Percentiles rank a stretch among this genome's conserved stretches.
Conservation (phyloP, 441 rosid genomes). For the Dalechampia spathulata region DNA sequence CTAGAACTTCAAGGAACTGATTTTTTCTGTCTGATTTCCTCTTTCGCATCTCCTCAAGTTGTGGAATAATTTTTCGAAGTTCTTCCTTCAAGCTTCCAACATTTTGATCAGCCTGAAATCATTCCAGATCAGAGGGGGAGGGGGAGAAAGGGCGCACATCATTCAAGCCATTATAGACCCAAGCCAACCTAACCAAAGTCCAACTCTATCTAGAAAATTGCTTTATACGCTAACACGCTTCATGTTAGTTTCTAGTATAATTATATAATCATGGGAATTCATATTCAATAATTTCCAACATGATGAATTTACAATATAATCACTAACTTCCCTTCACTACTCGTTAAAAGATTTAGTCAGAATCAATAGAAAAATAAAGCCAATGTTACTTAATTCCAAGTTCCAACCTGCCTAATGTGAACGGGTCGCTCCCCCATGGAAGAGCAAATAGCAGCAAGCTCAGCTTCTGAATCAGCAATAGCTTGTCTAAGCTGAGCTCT, state of each 20-base stretch:
- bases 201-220: no score
- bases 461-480: constrained; percentile 87
- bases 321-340: neutral
- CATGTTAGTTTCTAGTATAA: neutral
- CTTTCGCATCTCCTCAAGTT: constrained; percentile 82
- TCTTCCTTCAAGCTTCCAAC: constrained; percentile 80
- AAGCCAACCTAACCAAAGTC: neutral
- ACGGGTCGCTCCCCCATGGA: constrained; percentile 87
- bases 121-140: neutral
- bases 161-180: neutral
- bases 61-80: constrained; percentile 60
- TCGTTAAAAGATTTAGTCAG: neutral
- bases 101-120: constrained; percentile 57
- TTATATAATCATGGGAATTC: neutral
- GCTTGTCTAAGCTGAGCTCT: constrained; percentile 80
- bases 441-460: constrained; percentile 78
- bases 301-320: neutral
- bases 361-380: no score
- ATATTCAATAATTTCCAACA: neutral
- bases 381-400: neutral
- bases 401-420: constrained; percentile 72
- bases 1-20: constrained; percentile 63
- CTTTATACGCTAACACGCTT: no score
- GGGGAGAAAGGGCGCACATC: neutral
- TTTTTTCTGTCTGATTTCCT: constrained; percentile 65